Conservation (phyloP, 1,139 yeast species). For the Pichia inconspicua region DNA sequence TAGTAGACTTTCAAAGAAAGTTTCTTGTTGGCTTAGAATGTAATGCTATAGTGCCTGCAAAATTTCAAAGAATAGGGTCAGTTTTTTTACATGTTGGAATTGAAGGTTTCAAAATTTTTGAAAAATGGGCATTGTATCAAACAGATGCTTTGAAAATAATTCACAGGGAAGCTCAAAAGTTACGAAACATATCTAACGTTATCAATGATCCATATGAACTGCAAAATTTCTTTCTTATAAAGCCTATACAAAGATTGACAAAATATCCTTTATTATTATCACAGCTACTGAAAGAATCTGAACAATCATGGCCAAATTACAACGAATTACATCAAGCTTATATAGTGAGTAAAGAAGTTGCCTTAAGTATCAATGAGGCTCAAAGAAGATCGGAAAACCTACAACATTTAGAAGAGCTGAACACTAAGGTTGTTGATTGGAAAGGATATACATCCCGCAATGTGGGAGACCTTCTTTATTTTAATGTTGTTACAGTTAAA, state of each 20-base stretch:
- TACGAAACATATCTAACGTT: slow-evolving; percentile 49
- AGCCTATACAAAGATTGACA: slow-evolving; percentile 92
- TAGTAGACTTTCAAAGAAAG: slow-evolving; percentile 88
- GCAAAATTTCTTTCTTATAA: slow-evolving; percentile 79
- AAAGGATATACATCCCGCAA: slow-evolving; percentile 78
- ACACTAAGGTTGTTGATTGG: slow-evolving; percentile 81
- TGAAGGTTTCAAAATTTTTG: slow-evolving; percentile 79
- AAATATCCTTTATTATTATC: slow-evolving; percentile 80
- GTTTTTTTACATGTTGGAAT: slow-evolving; percentile 72
- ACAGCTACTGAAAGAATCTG: slow-evolving; percentile 64
- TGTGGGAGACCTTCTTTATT: slow-evolving; percentile 79
- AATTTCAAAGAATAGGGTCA: slow-evolving; percentile 81
- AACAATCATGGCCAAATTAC: slow-evolving; percentile 46
- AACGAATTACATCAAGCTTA: slow-evolving; percentile 66
- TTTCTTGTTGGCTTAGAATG: slow-evolving; percentile 84
- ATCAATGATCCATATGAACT: slow-evolving; percentile 85
- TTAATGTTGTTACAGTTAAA: slow-evolving; percentile 69
- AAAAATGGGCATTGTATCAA: slow-evolving; percentile 85
- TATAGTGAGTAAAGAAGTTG: slow-evolving; percentile 62
- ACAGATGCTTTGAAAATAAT: slow-evolving; percentile 80
- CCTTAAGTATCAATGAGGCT: slow-evolving; percentile 87
- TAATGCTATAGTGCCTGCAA: slow-evolving; percentile 66
- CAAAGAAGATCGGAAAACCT: slow-evolving; percentile 88
- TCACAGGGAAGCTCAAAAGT: slow-evolving; percentile 49
- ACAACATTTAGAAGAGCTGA: slow-evolving; percentile 58